Evolutionary conservation across 495 filamentous ascomycete species (phyloP), one percentile per base, ranked within the genome.

Genomic region (Daldinia caldariorum): DNA sequence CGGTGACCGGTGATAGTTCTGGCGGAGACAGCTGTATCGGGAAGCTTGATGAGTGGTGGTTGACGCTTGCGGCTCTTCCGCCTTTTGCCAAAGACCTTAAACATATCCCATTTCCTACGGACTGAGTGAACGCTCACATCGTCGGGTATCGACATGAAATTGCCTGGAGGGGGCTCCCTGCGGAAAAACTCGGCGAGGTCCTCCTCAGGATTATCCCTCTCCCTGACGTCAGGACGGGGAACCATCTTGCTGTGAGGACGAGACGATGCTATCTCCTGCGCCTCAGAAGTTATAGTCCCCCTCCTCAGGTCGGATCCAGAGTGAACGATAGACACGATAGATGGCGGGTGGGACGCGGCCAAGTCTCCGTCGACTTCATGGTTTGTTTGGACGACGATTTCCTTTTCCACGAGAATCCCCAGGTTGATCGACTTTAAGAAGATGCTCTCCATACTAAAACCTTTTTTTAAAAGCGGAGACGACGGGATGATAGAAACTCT

Each of bases 11-110:
- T 75, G 0, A 61, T 81, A 0, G 80, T 83, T 26, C 70, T 78
- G 3, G 80, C 78, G 8, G 79, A 78, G 8, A 83, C 77, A 0
- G 84, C 80, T 39, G 78, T 79, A 65, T 85, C 82, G 10, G 85
- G 84, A 16, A 86, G 70, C 55, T 66, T 69, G 35, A 85, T 74
- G 0, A 67, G 41, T 1, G 73, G 73, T n/a, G 74, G 66, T 61
- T 53, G 60, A 62, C 45, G 66, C 51, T 57, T 41, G 6, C 53
- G 63, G 6, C 56, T 37, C 39, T 71, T 74, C 34, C 72, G 58
- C 35, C 32, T 72, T 26, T 73, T 70, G n/a, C 58, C 61, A 57
- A 60, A 77, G 50, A 74, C 58, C 68, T 70, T 67, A 58, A 78
- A 66, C 64, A 67, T 37, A 54, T 58, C 51, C 74, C 77, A 74